Evolutionary conservation across 106 monocot species (phyloP).

Genomic region (Platanthera zijinensis): DNA sequence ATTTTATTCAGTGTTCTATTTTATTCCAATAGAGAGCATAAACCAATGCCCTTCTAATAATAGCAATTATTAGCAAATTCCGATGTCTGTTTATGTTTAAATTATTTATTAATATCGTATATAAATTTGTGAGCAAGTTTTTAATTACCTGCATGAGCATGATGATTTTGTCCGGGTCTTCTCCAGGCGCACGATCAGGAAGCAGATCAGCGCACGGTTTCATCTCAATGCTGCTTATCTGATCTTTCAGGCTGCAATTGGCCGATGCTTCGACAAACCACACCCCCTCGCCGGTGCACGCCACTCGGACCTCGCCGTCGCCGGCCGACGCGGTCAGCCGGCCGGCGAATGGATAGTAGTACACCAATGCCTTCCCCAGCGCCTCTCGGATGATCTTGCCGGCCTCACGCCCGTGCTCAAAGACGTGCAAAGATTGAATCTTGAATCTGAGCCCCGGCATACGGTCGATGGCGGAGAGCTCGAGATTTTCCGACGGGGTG

Average conservation of each 20-base stretch:
- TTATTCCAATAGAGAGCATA: too few relatives aligned
- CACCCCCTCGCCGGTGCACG: conserved; percentile 9
- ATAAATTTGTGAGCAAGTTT: neutral
- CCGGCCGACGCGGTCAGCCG: conserved; percentile 1
- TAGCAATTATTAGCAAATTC: too few relatives aligned
- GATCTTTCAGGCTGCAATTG: neutral
- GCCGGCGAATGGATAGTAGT: conserved; percentile 19
- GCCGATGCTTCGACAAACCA: neutral
- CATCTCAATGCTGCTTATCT: neutral
- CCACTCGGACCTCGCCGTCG: neutral
- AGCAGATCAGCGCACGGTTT: neutral
- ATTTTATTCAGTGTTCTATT: too few relatives aligned
- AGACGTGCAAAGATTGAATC: conserved; percentile 13
- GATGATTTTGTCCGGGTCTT: neutral
- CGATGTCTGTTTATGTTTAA: too few relatives aligned
- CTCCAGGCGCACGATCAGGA: neutral
- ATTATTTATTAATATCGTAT: too few relatives aligned
- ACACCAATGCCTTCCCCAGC: conserved; percentile 6
- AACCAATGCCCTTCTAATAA: too few relatives aligned
- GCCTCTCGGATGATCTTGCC: conserved; percentile 16
- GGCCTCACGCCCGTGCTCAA: neutral
- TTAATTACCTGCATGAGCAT: conserved; percentile 2
- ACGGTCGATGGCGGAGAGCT: conserved; percentile 15
- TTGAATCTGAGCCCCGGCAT: conserved; percentile 11
- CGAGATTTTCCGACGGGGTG: conserved; percentile 5